Percentiles rank a stretch among this genome's conserved stretches.
Evolutionary conservation across 2,329 filamentous ascomycete species (phyloP).

Genomic region (Harringtonia lauricola): DNA sequence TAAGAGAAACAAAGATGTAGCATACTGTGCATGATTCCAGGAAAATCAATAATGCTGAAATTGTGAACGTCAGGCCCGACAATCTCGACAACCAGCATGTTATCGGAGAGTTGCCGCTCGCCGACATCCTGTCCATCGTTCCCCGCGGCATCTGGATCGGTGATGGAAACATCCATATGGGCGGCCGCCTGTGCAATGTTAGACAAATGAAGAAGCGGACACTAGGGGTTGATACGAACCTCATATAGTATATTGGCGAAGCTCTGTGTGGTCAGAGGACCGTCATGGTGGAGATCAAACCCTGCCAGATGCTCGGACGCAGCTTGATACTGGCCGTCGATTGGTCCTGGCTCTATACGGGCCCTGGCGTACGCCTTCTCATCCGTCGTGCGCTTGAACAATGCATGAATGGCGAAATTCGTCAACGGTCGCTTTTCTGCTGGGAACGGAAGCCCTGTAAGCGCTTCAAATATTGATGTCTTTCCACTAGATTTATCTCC

Average conservation of each 20-base stretch:
- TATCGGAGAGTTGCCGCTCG: constrained; percentile 5
- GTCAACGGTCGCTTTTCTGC: background rate
- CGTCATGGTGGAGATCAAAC: background rate
- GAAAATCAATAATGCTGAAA: constrained; percentile 7
- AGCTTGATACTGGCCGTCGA: constrained; percentile 4
- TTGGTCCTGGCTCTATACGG: constrained; percentile 3
- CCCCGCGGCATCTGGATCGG: too few relatives aligned
- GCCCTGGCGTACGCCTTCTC: background rate
- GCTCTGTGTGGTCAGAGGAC: too few relatives aligned
- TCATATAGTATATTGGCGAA: too few relatives aligned
- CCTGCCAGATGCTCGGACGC: constrained; percentile 4
- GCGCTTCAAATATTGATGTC: constrained; percentile 7
- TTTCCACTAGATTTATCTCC: constrained; percentile 9
- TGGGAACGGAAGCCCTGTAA: constrained; percentile 6
- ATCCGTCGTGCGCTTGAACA: too few relatives aligned
- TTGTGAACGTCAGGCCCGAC: constrained; percentile 6
- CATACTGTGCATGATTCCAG: constrained; percentile 5
- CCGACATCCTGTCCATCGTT: background rate
- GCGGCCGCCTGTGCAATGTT: background rate
- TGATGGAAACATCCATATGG: background rate
- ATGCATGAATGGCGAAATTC: too few relatives aligned
- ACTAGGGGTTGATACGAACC: too few relatives aligned
- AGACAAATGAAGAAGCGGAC: too few relatives aligned
- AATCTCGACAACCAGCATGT: constrained; percentile 7
- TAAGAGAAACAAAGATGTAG: too few relatives aligned